These are phyloP conservation scores for Sphaerulina populicola DNA, from an alignment of 2,329 filamentous ascomycete genomes.

Conservation along the genomic window DNA sequence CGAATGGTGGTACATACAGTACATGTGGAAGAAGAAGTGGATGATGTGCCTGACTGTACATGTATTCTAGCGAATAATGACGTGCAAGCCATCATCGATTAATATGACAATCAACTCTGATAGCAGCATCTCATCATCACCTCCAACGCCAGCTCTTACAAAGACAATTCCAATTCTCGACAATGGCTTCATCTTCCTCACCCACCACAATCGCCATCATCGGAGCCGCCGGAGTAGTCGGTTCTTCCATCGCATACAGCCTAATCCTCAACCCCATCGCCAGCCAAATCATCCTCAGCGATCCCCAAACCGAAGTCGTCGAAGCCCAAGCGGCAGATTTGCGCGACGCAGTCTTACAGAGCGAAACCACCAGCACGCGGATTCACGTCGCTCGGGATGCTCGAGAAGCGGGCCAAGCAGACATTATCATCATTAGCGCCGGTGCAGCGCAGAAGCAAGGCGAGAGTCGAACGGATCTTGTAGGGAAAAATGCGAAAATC, in stretches of 20 bases:
- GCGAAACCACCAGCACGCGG: slow-evolving; percentile 37
- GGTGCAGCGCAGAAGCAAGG: slow-evolving; percentile 46
- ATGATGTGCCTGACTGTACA: too few species aligned
- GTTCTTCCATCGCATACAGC: slow-evolving; percentile 45
- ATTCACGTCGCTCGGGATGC: slow-evolving; percentile 39
- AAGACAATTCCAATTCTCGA: not conserved
- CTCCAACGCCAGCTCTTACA: not conserved
- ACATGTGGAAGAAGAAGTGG: too few species aligned
- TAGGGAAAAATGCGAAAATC: slow-evolving; percentile 44
- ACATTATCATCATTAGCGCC: slow-evolving; percentile 49
- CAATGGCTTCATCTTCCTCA: slow-evolving; percentile 1
- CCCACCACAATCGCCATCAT: slow-evolving; percentile 40
- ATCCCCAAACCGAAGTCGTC: slow-evolving; percentile 41
- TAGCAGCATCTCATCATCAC: not conserved
- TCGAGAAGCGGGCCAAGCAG: slow-evolving; percentile 46
- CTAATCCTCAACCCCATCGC: slow-evolving; percentile 46
- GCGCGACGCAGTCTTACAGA: slow-evolving; percentile 43
- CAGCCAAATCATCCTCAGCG: slow-evolving; percentile 47
- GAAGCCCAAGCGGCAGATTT: slow-evolving; percentile 48
- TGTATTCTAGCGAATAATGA: too few species aligned
- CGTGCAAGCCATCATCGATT: too few species aligned
- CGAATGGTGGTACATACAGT: too few species aligned
- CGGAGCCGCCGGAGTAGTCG: slow-evolving; percentile 46
- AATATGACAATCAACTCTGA: too few species aligned
- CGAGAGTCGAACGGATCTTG: slow-evolving; percentile 41